Evolutionary conservation across 2,329 filamentous ascomycete species (phyloP), one percentile per base, ranked within the genome.

Genomic region (Hymenoscyphus albidus): DNA sequence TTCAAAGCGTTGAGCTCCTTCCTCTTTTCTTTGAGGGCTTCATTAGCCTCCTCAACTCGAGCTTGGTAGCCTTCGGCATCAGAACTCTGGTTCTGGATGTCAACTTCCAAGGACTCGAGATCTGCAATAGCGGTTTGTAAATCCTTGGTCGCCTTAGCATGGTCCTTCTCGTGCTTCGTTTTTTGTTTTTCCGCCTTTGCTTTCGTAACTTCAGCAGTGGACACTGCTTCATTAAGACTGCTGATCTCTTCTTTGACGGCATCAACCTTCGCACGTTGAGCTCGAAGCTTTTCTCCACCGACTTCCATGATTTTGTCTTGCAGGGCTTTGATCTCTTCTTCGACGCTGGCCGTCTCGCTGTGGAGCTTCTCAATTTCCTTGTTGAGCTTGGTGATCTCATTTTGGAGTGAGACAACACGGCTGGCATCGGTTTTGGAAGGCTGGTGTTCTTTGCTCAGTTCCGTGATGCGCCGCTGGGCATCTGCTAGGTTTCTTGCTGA

Each of bases 231-330:
- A 61, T 86, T 88, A 66, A 96, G 83, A 13, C 88, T 86, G 58
- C 89, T 82, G 63, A 98, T 93, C 75, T 96, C 89, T 72, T 93
- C 90, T 76, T 96, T 97, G 68, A 96, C 81, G 6, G 88, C 85
- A 75, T 98, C 94, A 40, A 99, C 93, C 80, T 91, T 96, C 67
- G 92, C 88, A 71, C 95, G 93, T 76, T 99, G 94, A 18, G 89
- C 86, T 63, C 95, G 89, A 18, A 99, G 86, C 78, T 92, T 93
- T 73, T 98, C 93, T 78, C 95, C 95, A 74, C 95, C 95, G 68
- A 97, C 89, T 77, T 97, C 90, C 95, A 99, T 98, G 74, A 99
- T 99, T 81, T 93, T 96, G 82, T 95, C 89, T 75, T 99, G 94
- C 1, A 99, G 82, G 22, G 84, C 84, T 78, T 96, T 94, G 78